Evolutionary conservation across 805 yeast genomes (phyloP), one percentile per base, ranked within the genome.

Genomic region (Candida taoyuanica): DNA sequence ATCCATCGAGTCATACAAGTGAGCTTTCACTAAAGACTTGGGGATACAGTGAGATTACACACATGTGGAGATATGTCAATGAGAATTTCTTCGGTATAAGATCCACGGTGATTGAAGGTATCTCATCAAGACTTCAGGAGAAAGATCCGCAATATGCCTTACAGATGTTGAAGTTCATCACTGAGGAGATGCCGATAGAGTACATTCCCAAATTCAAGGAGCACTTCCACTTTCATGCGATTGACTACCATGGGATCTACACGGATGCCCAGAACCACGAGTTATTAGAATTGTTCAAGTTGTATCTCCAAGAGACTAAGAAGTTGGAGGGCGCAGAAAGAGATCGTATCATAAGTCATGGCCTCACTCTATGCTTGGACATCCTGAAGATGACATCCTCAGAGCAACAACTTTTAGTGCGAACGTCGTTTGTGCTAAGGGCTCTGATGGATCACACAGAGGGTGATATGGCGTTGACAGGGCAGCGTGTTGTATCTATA

Each of bases 181-280:
- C 40, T 4, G 2, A 16, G 3, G 20, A 19, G 1, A 19, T n/a
- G 3, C 35, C 39, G 11, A 21, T 17, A 7, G 36, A 36, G 8
- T 15, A 17, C 1, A 33, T 47, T 3, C n/a, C 15, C 16, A 17
- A 30, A 3, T 27, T 47, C 24, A 42, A 35, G 16, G 48, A 44
- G 16, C 46, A 47, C 17, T 14, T 44, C 7, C 35, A 32, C 32
- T 47, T 33, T 35, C 48, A 39, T 33, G 42, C 31, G 7, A 38
- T 47, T 32, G 51, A 47, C 26, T 42, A 36, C 16, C 30, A 37
- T 16, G n/a, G n/a, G 5, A 21, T 18, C 3, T 42, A 33, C 30
- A 20, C 28, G 3, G 31, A 19, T 2, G 33, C 32, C 5, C 34
- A 33, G 13, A 42, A 40, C 11, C 8, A 14, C 12, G 18, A 18